Evolutionary conservation across 352 stramenopile species (phyloP).

Genomic region (Globisporangium okanoganense): DNA sequence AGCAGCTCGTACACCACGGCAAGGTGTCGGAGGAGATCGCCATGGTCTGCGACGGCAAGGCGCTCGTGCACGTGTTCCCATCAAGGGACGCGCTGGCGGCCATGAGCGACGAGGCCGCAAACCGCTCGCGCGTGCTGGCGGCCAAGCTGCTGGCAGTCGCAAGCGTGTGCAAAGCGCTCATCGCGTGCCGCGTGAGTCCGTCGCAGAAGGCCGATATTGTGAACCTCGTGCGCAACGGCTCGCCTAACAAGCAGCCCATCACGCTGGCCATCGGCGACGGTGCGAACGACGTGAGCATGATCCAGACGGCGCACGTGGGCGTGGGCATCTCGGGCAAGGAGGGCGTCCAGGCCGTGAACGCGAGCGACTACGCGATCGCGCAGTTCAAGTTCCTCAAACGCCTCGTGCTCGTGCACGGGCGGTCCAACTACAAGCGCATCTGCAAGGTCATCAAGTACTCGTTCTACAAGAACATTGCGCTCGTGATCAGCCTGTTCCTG

Average conservation of each 20-base stretch:
- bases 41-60: constrained; percentile 65
- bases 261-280: constrained; percentile 97
- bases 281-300: constrained; percentile 99
- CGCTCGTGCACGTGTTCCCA: constrained; percentile 63
- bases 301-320: constrained; percentile 96
- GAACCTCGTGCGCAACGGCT: constrained; percentile 49
- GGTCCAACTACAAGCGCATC: constrained; percentile 96
- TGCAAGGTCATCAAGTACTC: constrained; percentile 94
- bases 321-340: constrained; percentile 98
- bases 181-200: constrained; percentile 81
- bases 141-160: constrained; percentile 50
- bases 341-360: constrained; percentile 96
- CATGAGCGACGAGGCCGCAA: constrained; percentile 26
- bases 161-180: constrained; percentile 64
- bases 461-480: constrained; percentile 98
- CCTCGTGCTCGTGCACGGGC: constrained; percentile 94
- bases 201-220: constrained; percentile 84
- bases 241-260: constrained; percentile 50
- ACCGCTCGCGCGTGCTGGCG: constrained; percentile 29
- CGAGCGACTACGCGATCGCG: constrained; percentile 90
- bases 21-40: constrained; percentile 44
- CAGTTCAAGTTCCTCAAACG: constrained; percentile 95
- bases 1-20: constrained; percentile 32
- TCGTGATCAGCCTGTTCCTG: constrained; percentile 92
- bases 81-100: constrained; percentile 42